Evolutionary conservation across 2,329 filamentous ascomycete species (phyloP).

Genomic region (Penicillium vulpinum): DNA sequence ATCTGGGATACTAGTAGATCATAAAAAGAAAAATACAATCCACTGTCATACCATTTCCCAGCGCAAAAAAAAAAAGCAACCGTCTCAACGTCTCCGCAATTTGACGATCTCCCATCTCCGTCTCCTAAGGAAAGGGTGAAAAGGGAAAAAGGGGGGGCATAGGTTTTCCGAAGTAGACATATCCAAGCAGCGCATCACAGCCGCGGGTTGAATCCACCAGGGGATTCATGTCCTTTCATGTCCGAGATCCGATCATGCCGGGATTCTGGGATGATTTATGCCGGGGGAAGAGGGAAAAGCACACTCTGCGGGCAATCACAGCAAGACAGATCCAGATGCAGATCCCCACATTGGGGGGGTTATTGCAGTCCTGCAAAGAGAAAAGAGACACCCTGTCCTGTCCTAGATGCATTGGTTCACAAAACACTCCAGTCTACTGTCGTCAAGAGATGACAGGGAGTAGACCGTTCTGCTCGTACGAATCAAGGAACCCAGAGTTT

Average conservation of each 20-base stretch:
- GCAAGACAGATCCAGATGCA: slow-evolving; percentile 10
- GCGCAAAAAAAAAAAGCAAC: not conserved
- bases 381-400: slow-evolving; percentile 21
- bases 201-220: slow-evolving; percentile 16
- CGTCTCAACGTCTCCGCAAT: slow-evolving; percentile 5
- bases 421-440: slow-evolving; percentile 15
- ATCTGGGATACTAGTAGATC: not conserved
- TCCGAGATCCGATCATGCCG: slow-evolving; percentile 7
- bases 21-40: not conserved
- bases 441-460: slow-evolving; percentile 13
- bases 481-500: slow-evolving; percentile 50
- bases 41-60: not conserved
- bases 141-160: not conserved
- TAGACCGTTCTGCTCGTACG: slow-evolving; percentile 22
- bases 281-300: slow-evolving; percentile 12
- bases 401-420: slow-evolving; percentile 21
- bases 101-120: slow-evolving; percentile 5
- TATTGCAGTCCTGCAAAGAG: slow-evolving; percentile 18
- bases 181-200: slow-evolving; percentile 13
- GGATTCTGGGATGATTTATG: slow-evolving; percentile 15
- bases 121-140: slow-evolving; percentile 3
- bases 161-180: slow-evolving; percentile 5
- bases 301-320: slow-evolving; percentile 14
- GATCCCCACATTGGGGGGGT: not conserved
- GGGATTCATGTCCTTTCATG: slow-evolving; percentile 13